Base-by-base conservation (phyloP, 116 monocot species). In the Posidonia oceanica region DNA sequence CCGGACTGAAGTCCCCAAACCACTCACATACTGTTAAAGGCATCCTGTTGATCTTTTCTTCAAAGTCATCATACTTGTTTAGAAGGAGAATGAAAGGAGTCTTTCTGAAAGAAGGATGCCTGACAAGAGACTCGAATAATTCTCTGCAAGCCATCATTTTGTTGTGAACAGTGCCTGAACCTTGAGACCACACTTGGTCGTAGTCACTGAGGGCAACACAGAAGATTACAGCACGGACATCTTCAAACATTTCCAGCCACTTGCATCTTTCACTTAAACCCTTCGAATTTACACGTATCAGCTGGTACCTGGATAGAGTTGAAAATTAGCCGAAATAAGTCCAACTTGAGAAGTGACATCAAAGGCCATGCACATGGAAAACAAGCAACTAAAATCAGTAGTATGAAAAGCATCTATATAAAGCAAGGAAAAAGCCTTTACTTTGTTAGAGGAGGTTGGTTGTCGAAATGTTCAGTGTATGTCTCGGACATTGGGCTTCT, bases 161-260 rank as follows among this genome's bases (percentile, higher is more conserved):
- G 64, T 94, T 94, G 66, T 66, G 51, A 14, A 83, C 82, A 2
- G 81, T 69, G 36, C 67, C 76, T 39, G 18, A 68, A 13, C 69
- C 78, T 12, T 73, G 76, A 59, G 62, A 67, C 1, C 78, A 80
- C 7, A 83, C 51, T 61, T 83, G 83, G 61, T 89, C 87, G 39
- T 94, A 94, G 55, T 94, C 94, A 53, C 89, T 89, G 67, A 94
- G 87, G 29, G 86, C 54, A 38, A 90, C 81, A 59, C 83, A 87
- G 71, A 94, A 94, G 55, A 94, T 85, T 17, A 94, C 83, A 8
- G 73, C 71, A 21, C 83, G 83, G 13, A 80, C 90, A 80, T 90
- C 90, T 68, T 87, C 90, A 71, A 94, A 94, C 94, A 94, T 94
- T 63, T 90, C 94, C 66, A 94, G 64, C 94, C 94, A 94, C 75